Evolutionary conservation across 768 basidiomycete species (phyloP).

Genomic region (Tulasnella sp.): DNA sequence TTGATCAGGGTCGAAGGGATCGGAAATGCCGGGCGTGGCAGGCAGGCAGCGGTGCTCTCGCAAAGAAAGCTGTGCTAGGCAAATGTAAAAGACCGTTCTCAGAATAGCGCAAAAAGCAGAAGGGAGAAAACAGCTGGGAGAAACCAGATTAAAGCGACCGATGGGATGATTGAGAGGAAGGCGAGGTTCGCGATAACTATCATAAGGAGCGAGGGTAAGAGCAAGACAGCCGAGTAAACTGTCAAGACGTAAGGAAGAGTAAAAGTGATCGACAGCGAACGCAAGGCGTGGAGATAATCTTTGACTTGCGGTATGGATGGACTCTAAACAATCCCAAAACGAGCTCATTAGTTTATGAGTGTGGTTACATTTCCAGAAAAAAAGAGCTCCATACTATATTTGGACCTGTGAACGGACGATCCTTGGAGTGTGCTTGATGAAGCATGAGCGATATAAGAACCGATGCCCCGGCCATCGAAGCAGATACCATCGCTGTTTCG

Average conservation of each 20-base stretch:
- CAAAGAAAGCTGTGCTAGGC: background rate
- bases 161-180: background rate
- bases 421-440: background rate
- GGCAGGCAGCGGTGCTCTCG: no score
- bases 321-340: background rate
- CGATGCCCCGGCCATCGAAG: background rate
- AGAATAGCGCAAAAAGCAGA: background rate
- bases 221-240: constrained; percentile 17
- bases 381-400: constrained; percentile 10
- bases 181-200: background rate
- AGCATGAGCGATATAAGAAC: constrained; percentile 13
- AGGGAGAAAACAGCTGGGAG: background rate
- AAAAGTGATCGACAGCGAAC: constrained; percentile 28
- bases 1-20: no score
- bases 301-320: constrained; percentile 17
- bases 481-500: background rate
- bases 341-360: no score
- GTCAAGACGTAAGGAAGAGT: constrained; percentile 23
- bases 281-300: constrained; percentile 25
- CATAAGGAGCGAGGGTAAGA: background rate
- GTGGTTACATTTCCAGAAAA: no score
- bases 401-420: background rate
- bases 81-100: background rate
- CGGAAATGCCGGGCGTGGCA: no score
- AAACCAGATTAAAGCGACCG: background rate